Percentiles rank a stretch among this genome's conserved stretches.
These are phyloP conservation scores for Cornus kousa DNA, from an alignment of 148 eudicot species.

Conservation along the genomic window DNA sequence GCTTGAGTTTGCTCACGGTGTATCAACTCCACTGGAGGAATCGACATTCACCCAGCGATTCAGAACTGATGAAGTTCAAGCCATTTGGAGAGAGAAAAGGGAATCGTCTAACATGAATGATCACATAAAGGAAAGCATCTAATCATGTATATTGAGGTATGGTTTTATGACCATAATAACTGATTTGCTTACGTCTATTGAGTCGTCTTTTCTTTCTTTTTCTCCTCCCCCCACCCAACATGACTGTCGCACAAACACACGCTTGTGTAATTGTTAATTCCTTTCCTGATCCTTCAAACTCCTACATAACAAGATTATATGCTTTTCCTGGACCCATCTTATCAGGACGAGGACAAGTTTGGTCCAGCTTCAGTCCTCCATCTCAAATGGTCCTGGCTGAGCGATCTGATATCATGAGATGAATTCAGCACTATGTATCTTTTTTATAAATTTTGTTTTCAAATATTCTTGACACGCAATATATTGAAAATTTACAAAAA, in stretches of 20 bases:
- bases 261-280: neutral
- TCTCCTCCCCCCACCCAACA: no score
- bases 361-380: no score
- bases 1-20: slow-evolving; percentile 67
- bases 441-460: no score
- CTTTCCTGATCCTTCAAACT: neutral
- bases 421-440: no score
- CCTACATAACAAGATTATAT: neutral
- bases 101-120: slow-evolving; percentile 24
- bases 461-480: no score
- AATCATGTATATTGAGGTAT: neutral
- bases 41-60: slow-evolving; percentile 84
- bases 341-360: no score
- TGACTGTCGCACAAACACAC: no score
- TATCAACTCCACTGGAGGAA: slow-evolving; percentile 66
- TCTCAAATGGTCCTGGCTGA: neutral
- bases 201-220: no score
- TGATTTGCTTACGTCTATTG: no score
- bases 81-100: slow-evolving; percentile 69
- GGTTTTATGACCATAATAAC: neutral
- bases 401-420: neutral
- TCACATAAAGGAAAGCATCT: slow-evolving; percentile 1
- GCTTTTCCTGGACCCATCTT: no score
- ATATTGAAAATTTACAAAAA: no score
- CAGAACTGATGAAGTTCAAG: slow-evolving; percentile 88